A percentile compares a stretch with the other conserved stretches of the same genome.
These are phyloP conservation scores for Mikania micrantha DNA, from an alignment of 129 eudicot genomes.

Conservation along the genomic window DNA sequence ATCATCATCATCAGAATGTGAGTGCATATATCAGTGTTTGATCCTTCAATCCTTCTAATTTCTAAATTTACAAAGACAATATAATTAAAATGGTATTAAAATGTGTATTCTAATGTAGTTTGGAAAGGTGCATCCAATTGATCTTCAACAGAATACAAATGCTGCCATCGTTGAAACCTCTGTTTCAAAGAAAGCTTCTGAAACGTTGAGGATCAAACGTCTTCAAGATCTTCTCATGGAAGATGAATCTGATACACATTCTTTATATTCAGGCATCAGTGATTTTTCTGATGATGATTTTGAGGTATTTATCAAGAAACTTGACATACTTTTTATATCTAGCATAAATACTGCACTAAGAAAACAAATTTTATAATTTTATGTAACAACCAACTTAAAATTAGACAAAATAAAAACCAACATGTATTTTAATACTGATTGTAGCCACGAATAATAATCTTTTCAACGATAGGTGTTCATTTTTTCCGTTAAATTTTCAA, in stretches of 20 bases:
- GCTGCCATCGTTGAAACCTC: slow-evolving; percentile 23
- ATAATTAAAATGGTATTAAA: not conserved
- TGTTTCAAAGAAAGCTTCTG: slow-evolving; percentile 20
- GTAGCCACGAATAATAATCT: not conserved
- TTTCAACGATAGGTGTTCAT: not conserved
- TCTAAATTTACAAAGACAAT: not conserved
- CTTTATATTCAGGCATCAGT: slow-evolving; percentile 27
- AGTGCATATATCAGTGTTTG: slow-evolving; percentile 9
- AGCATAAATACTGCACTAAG: not conserved
- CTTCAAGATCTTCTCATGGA: slow-evolving; percentile 65
- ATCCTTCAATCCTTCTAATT: not conserved
- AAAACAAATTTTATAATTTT: too few species aligned
- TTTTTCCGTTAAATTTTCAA: not conserved
- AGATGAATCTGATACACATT: slow-evolving; percentile 52
- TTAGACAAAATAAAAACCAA: not conserved
- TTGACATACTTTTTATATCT: not conserved
- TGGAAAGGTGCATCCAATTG: slow-evolving; percentile 43
- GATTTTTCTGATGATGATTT: slow-evolving; percentile 34
- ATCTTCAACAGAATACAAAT: slow-evolving; percentile 27
- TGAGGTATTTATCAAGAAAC: slow-evolving; percentile 32
- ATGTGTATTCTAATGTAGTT: slow-evolving; percentile 22
- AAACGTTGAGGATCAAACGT: slow-evolving; percentile 36
- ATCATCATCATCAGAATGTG: slow-evolving; percentile 33
- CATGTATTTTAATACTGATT: not conserved
- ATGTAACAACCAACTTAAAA: not conserved